These are phyloP conservation scores for Nectriaceae sp. DNA, from an alignment of 2,329 filamentous ascomycete species.

Conservation along the genomic window DNA sequence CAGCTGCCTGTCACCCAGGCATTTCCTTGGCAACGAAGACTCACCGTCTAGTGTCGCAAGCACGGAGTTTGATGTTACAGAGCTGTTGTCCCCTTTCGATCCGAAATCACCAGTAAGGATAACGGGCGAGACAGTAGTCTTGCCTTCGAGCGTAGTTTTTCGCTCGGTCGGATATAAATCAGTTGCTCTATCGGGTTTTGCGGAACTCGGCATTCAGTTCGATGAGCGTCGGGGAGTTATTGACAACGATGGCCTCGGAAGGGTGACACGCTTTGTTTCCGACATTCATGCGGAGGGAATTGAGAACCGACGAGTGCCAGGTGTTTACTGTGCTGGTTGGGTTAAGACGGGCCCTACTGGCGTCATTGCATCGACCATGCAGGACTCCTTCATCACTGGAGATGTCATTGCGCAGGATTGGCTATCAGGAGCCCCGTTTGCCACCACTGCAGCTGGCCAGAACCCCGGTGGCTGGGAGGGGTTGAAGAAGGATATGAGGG, in stretches of 20 bases:
- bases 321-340: slow-evolving; percentile 94
- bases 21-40: slow-evolving; percentile 58
- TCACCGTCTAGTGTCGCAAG: slow-evolving; percentile 56
- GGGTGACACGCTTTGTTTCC: slow-evolving; percentile 54
- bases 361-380: slow-evolving; percentile 95
- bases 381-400: slow-evolving; percentile 87
- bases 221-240: slow-evolving; percentile 74
- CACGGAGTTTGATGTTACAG: slow-evolving; percentile 67
- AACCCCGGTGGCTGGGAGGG: slow-evolving; percentile 70
- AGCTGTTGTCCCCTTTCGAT: slow-evolving; percentile 57
- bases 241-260: slow-evolving; percentile 77
- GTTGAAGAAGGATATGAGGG: slow-evolving; percentile 59
- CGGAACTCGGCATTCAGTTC: slow-evolving; percentile 75
- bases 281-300: slow-evolving; percentile 28
- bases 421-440: slow-evolving; percentile 46
- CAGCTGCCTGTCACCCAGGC: slow-evolving; percentile 78
- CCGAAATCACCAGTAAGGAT: slow-evolving; percentile 48
- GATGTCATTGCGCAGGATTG: slow-evolving; percentile 85
- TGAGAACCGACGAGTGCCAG: slow-evolving; percentile 53
- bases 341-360: slow-evolving; percentile 93
- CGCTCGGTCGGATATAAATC: slow-evolving; percentile 95
- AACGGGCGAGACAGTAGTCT: slow-evolving; percentile 50
- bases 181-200: slow-evolving; percentile 72
- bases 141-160: slow-evolving; percentile 76
- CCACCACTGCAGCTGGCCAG: slow-evolving; percentile 23